A percentile compares a stretch with the other conserved stretches of the same genome.
Evolutionary conservation across 2,329 filamentous ascomycete genomes (phyloP).

Genomic region (Fusarium dlaminii): DNA sequence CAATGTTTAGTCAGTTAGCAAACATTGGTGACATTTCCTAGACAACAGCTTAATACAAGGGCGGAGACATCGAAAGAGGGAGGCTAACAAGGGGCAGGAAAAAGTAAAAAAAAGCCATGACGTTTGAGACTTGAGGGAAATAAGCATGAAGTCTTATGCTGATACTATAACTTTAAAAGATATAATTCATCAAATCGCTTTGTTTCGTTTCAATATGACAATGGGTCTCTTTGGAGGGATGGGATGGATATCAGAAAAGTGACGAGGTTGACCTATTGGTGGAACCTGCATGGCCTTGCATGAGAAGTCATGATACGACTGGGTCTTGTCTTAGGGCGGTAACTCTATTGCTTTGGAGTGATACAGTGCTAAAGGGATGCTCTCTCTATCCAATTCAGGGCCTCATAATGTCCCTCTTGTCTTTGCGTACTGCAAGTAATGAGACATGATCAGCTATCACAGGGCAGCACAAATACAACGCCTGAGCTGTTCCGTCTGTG

Average conservation of each 20-base stretch:
- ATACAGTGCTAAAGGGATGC: background rate
- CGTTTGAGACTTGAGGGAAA: conserved; percentile 19
- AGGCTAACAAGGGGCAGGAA: background rate
- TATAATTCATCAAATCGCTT: conserved; percentile 12
- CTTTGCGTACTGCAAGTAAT: background rate
- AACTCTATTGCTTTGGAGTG: conserved; percentile 12
- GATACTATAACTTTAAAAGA: conserved; percentile 10
- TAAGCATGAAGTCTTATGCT: conserved; percentile 25
- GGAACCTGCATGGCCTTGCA: conserved; percentile 16
- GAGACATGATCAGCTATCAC: conserved; percentile 10
- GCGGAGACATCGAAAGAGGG: conserved; percentile 4
- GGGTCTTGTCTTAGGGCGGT: background rate
- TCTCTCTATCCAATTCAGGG: background rate
- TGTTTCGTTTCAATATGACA: background rate
- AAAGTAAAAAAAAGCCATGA: conserved; percentile 31
- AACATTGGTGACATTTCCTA: background rate
- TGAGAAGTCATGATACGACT: conserved; percentile 33
- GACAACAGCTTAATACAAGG: background rate
- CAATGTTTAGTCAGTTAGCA: background rate
- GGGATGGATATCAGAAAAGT: conserved; percentile 9
- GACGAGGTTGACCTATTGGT: conserved; percentile 33
- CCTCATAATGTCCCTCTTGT: background rate
- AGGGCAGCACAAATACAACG: background rate
- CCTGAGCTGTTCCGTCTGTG: conserved; percentile 29
- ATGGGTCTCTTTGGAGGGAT: conserved; percentile 9